Percentiles rank a stretch among this genome's conserved stretches.
These are phyloP conservation scores for Alnus glutinosa DNA, from an alignment of 306 rosid species.

Conservation along the genomic window DNA sequence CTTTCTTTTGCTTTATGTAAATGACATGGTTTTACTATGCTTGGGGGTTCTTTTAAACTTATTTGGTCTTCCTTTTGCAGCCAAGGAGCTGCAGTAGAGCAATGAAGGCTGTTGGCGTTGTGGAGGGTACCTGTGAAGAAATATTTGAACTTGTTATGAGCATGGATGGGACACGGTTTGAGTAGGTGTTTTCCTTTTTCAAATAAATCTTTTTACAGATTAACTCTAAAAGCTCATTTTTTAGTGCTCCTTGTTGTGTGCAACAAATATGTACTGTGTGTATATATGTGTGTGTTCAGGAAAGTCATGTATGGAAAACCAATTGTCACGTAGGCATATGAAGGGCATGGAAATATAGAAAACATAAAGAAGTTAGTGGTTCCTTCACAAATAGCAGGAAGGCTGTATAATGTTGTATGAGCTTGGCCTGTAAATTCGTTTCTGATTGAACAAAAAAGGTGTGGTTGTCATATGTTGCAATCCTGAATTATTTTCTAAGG, in stretches of 20 bases:
- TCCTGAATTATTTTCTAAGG: neutral
- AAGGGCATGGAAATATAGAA: neutral
- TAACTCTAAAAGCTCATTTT: constrained; percentile 7
- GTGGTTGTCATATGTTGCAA: neutral
- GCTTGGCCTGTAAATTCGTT: neutral
- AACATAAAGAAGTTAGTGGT: neutral
- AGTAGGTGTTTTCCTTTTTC: constrained; percentile 80
- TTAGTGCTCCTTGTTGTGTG: neutral
- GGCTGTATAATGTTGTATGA: neutral
- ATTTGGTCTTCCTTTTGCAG: constrained; percentile 56
- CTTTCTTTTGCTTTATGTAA: constrained; percentile 23
- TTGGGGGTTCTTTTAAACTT: constrained; percentile 21
- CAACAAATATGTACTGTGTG: neutral
- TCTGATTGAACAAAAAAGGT: neutral
- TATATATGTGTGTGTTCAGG: neutral
- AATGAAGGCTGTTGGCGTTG: constrained; percentile 99
- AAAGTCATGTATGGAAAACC: neutral
- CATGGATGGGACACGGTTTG: constrained; percentile 99
- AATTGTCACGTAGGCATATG: neutral
- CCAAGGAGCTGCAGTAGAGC: constrained; percentile 99
- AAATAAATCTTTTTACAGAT: constrained; percentile 13
- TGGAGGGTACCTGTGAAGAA: constrained; percentile 96
- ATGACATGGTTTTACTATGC: constrained; percentile 24
- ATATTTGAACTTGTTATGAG: constrained; percentile 98
- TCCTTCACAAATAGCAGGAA: neutral